Evolutionary conservation across 2,329 filamentous ascomycete species (phyloP).

Genomic region (Ceratocystis albifundus): DNA sequence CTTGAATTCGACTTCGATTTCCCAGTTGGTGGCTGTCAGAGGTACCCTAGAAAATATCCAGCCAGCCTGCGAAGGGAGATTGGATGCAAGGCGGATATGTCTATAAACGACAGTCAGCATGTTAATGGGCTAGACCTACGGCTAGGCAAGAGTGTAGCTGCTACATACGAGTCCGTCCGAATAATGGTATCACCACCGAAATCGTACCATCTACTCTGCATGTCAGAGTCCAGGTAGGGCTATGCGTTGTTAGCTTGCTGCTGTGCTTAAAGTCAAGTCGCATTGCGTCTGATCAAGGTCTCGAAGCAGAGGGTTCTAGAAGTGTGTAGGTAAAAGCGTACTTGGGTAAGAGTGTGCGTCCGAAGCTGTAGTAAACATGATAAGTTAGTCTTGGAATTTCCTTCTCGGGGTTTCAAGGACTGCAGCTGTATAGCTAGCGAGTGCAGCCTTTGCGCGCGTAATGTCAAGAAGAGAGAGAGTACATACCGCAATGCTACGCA

Average conservation of each 20-base stretch:
- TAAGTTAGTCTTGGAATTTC: conserved; percentile 13
- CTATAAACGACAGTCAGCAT: conserved; percentile 33
- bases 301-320: conserved; percentile 12
- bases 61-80: conserved; percentile 79
- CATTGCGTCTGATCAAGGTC: conserved; percentile 24
- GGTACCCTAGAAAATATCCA: conserved; percentile 93
- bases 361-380: conserved; percentile 48
- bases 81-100: conserved; percentile 85
- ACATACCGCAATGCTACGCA: conserved; percentile 25
- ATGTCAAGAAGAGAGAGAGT: conserved; percentile 6
- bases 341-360: conserved; percentile 72
- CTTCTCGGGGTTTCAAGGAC: background rate
- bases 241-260: conserved; percentile 32
- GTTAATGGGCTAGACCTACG: background rate
- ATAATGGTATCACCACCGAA: conserved; percentile 93
- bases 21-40: conserved; percentile 95
- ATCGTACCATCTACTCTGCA: conserved; percentile 98
- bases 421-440: background rate
- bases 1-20: conserved; percentile 92
- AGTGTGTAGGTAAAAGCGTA: conserved; percentile 36
- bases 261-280: conserved; percentile 18
- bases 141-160: background rate
- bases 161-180: conserved; percentile 50
- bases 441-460: background rate
- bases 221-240: conserved; percentile 95